Evolutionary conservation across 805 yeast genomes (phyloP).

Genomic region (Zygosaccharomyces lentus): DNA sequence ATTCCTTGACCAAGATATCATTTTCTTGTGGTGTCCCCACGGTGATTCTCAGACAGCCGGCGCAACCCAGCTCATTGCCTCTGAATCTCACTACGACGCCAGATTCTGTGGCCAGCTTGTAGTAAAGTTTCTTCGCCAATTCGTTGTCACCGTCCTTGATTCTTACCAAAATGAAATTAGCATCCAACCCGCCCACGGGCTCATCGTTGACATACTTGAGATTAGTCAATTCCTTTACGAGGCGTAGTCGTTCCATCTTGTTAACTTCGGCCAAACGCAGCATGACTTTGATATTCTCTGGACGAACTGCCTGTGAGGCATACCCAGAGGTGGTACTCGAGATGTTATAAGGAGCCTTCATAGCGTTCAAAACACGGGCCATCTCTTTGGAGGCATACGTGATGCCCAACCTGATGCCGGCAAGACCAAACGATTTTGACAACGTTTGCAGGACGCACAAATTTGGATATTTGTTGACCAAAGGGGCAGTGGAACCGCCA

Average conservation of each 20-base stretch:
- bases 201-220: conserved; percentile 60
- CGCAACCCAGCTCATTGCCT: conserved; percentile 86
- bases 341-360: conserved; percentile 95
- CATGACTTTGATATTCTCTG: conserved; percentile 58
- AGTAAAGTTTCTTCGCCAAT: conserved; percentile 63
- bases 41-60: conserved; percentile 82
- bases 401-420: conserved; percentile 88
- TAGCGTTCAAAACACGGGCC: conserved; percentile 68
- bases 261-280: conserved; percentile 47
- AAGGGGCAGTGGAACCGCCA: conserved; percentile 68
- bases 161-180: conserved; percentile 79
- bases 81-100: conserved; percentile 86
- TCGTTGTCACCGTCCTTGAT: conserved; percentile 64
- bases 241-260: conserved; percentile 48
- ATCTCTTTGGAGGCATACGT: conserved; percentile 62
- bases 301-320: conserved; percentile 67
- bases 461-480: conserved; percentile 78
- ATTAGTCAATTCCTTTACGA: conserved; percentile 50
- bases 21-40: conserved; percentile 83
- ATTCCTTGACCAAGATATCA: conserved; percentile 46
- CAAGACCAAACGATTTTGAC: conserved; percentile 93
- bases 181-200: conserved; percentile 77
- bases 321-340: conserved; percentile 73
- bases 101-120: conserved; percentile 61
- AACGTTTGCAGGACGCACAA: conserved; percentile 86